Conservation (phyloP, 2,329 filamentous ascomycete species). For the Sclerotinia glacialis region DNA sequence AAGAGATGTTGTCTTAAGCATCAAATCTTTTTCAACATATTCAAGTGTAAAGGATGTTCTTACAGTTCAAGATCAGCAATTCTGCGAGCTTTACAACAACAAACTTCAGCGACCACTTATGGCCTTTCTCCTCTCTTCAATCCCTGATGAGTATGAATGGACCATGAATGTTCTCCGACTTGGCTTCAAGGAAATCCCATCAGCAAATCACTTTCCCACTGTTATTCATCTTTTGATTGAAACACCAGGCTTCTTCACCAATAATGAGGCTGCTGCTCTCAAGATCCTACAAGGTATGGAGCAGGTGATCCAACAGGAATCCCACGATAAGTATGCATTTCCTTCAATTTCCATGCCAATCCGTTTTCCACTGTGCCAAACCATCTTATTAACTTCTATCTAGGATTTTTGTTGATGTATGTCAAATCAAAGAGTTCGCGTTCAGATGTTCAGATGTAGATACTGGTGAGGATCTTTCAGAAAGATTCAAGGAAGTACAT, state of each 20-base stretch:
- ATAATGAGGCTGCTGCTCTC: neutral
- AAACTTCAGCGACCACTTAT: neutral
- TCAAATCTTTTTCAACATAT: neutral
- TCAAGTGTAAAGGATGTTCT: neutral
- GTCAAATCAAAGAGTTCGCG: neutral
- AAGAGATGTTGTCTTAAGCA: neutral
- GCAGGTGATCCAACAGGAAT: neutral
- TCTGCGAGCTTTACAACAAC: neutral
- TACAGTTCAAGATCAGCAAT: neutral
- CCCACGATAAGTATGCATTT: neutral
- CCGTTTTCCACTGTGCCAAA: too few relatives aligned
- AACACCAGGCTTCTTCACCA: neutral
- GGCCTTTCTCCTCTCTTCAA: neutral
- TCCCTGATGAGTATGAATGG: neutral
- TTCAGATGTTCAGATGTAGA: neutral
- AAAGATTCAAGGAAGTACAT: neutral
- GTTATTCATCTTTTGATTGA: neutral
- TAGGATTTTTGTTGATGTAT: neutral
- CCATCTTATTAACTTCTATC: neutral
- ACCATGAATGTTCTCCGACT: neutral
- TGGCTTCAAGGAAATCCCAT: neutral
- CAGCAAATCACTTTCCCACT: neutral
- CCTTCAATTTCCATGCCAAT: neutral
- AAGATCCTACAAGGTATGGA: neutral
- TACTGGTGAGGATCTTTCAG: neutral